Conservation (phyloP, 164 flowering plant genomes). For the Vitis rotundifolia region DNA sequence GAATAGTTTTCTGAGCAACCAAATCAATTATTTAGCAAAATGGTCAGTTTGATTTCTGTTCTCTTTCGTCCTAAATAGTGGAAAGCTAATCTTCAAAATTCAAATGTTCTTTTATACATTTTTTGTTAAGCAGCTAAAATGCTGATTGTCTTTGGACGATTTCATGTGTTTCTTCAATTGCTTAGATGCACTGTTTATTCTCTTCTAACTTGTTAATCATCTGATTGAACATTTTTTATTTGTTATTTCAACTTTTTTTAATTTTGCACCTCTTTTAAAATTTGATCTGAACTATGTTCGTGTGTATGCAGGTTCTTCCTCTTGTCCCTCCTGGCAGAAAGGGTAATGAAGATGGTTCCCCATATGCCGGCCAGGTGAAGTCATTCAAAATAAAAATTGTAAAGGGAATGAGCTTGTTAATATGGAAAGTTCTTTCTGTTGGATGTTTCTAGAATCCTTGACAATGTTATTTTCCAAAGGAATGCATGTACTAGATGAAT, state of each 20-base stretch:
- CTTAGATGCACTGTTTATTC: neutral
- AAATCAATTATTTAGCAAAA: neutral
- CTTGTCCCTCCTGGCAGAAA: conserved; percentile 95
- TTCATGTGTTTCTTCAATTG: no score
- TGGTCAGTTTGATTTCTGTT: no score
- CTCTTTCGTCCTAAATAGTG: no score
- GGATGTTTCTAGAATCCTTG: no score
- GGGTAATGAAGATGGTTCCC: conserved; percentile 86
- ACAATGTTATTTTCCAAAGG: no score
- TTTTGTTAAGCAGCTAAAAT: no score
- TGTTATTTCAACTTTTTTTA: neutral
- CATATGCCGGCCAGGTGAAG: conserved; percentile 88
- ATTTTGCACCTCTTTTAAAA: neutral
- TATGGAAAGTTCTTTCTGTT: neutral
- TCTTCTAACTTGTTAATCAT: neutral
- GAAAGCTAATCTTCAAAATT: no score
- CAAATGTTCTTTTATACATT: no score
- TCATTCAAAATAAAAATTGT: no score
- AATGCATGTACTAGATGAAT: no score
- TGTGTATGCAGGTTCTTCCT: conserved; percentile 76
- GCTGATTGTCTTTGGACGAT: no score
- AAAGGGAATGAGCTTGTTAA: neutral
- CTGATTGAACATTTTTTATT: neutral
- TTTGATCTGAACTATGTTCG: neutral
- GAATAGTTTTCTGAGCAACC: neutral